phyloP scores from a whole-genome alignment of 495 filamentous ascomycete species.

The Beverwykella pulmonaria region DNA sequence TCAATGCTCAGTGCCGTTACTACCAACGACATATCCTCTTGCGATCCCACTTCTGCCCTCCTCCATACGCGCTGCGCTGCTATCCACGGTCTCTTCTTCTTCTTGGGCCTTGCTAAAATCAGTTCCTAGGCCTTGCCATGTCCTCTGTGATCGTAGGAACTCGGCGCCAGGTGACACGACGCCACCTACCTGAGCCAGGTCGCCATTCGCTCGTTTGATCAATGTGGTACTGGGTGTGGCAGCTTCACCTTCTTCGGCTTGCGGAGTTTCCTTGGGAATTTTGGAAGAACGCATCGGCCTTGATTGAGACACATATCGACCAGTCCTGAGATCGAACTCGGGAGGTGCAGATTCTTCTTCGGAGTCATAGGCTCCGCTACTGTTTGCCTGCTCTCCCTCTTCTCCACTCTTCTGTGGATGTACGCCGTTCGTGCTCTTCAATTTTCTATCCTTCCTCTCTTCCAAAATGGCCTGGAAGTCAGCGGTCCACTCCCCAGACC shows the following conservation, averaged over 20 bases:
- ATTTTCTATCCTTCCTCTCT: slow-evolving; percentile 23
- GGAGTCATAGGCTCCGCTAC: slow-evolving; percentile 50
- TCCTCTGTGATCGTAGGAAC: slow-evolving; percentile 77
- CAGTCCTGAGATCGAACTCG: slow-evolving; percentile 89
- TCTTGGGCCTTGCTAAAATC: slow-evolving; percentile 76
- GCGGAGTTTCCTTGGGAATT: slow-evolving; percentile 9
- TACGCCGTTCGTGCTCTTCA: slow-evolving; percentile 8
- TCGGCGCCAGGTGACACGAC: slow-evolving; percentile 88
- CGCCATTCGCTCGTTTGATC: slow-evolving; percentile 63
- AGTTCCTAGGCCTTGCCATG: slow-evolving; percentile 89
- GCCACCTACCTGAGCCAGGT: slow-evolving; percentile 75
- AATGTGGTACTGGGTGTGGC: slow-evolving; percentile 50
- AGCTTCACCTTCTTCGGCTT: slow-evolving; percentile 26
- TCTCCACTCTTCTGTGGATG: slow-evolving; percentile 15
- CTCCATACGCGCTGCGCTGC: slow-evolving; percentile 60
- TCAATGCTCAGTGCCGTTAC: slow-evolving; percentile 34
- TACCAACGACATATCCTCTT: slow-evolving; percentile 82
- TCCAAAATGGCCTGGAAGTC: slow-evolving; percentile 49
- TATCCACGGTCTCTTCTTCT: slow-evolving; percentile 58
- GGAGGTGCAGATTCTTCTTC: slow-evolving; percentile 74
- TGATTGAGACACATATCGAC: slow-evolving; percentile 78
- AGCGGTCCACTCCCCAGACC: slow-evolving; percentile 51
- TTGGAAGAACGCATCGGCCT: slow-evolving; percentile 69
- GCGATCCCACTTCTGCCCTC: slow-evolving; percentile 89
- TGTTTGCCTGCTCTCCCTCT: slow-evolving; percentile 20